These are phyloP conservation scores for Kwoniella pini DNA, from an alignment of 768 basidiomycete species.

Conservation along the genomic window DNA sequence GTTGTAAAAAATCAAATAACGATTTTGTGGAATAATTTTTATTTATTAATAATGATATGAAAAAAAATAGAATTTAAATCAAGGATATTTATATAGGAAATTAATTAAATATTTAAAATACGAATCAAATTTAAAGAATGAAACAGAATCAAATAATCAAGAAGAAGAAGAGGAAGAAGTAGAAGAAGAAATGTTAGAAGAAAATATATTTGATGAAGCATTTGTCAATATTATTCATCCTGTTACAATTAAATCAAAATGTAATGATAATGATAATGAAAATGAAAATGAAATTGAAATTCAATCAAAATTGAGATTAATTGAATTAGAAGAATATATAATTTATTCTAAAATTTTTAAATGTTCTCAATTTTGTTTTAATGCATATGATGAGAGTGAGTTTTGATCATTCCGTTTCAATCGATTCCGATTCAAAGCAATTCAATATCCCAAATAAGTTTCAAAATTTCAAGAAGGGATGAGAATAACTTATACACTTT, in stretches of 20 bases:
- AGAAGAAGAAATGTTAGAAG: conserved; percentile 7
- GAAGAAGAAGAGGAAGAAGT: conserved; percentile 14
- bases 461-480: too few species aligned
- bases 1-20: neutral
- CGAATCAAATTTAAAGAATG: too few species aligned
- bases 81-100: conserved; percentile 23
- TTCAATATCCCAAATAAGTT: too few species aligned
- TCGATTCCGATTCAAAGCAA: too few species aligned
- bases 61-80: conserved; percentile 1
- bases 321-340: conserved; percentile 20
- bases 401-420: too few species aligned
- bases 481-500: too few species aligned
- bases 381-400: conserved; percentile 29
- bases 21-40: too few species aligned
- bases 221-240: conserved; percentile 27
- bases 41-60: too few species aligned
- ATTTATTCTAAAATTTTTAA: conserved; percentile 26
- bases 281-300: too few species aligned
- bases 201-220: conserved; percentile 58
- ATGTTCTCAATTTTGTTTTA: conserved; percentile 28
- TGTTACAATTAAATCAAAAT: too few species aligned
- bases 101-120: neutral
- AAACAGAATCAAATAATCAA: neutral
- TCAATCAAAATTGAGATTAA: neutral
- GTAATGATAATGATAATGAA: too few species aligned